These are phyloP conservation scores for Lentinula edodes DNA, from an alignment of 768 basidiomycete genomes.

Conservation along the genomic window DNA sequence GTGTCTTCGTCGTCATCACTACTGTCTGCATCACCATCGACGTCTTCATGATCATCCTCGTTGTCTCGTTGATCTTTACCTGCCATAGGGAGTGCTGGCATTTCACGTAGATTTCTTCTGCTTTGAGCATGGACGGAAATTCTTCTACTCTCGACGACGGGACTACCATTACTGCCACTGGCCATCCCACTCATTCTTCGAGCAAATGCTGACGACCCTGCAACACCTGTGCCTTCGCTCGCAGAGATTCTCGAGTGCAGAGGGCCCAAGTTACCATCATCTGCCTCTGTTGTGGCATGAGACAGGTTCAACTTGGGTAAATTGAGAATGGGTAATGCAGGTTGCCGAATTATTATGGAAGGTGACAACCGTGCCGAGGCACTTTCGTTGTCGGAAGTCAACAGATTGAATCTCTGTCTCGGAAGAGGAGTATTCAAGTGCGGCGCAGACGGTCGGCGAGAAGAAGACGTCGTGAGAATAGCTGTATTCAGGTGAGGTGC, in stretches of 20 bases:
- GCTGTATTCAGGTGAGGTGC: neutral
- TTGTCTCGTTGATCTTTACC: conserved; percentile 23
- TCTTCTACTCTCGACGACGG: conserved; percentile 10
- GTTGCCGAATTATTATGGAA: conserved; percentile 36
- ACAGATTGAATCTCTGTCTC: neutral
- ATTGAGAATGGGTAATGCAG: conserved; percentile 40
- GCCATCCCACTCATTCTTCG: neutral
- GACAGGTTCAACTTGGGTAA: conserved; percentile 36
- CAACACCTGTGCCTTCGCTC: neutral
- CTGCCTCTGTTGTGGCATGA: neutral
- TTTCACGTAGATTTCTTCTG: conserved; percentile 35
- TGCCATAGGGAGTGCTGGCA: conserved; percentile 48
- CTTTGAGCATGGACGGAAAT: conserved; percentile 12
- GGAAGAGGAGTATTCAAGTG: neutral
- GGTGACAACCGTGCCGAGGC: conserved; percentile 27
- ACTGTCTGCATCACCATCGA: conserved; percentile 27
- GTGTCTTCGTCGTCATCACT: conserved; percentile 25
- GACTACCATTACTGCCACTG: conserved; percentile 6
- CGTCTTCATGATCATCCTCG: conserved; percentile 25
- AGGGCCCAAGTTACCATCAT: neutral
- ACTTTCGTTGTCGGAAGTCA: neutral
- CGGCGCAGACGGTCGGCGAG: neutral
- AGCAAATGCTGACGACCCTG: neutral
- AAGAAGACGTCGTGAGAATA: neutral
- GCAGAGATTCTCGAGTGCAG: neutral